Evolutionary conservation across 2,329 filamentous ascomycete genomes (phyloP), one percentile per base, ranked within the genome.

Genomic region (Alternaria hordeiaustralica): DNA sequence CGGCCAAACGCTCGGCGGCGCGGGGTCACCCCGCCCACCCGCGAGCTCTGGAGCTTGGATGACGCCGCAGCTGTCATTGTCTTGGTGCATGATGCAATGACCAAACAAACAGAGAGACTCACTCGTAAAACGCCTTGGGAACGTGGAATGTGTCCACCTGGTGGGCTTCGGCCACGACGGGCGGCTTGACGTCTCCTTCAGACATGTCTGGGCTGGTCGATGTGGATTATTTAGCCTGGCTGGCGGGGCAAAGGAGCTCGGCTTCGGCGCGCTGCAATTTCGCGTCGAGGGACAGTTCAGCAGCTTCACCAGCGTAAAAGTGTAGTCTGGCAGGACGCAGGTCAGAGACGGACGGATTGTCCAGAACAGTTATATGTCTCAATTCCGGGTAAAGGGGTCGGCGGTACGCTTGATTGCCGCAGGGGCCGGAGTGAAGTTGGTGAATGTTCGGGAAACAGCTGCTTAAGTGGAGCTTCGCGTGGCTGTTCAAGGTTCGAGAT

Each of bases 101-200:
- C 70, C 58, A 63, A 63, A 60, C 30, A 61, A 59, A 64, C 43
- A 55, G 43, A 41, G 13, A 21, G 46, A 76, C 80, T 77, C 70
- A 83, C 81, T 79, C 78, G 62, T 72, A 75, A 68, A 82, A 82
- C 5, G 78, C 80, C 67, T 87, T 82, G 66, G 87, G 87, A 54
- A 89, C 86, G 75, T 88, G 84, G 80, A 83, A 93, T 20, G 91
- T 94, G 81, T 92, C 89, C 72, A 93, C 90, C 77, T 89, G 82
- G 81, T 93, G 91, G 75, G 91, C 90, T 85, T 94, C 92, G 65
- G 86, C 85, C 74, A 94, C 91, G 74, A 92, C 89, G 25, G 75
- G 73, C 30, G 82, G 81, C 71, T 80, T 77, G 43, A 77, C 74
- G 55, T 76, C 65, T 65, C 82, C 82, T 70, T 84, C 82, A 66